Evolutionary conservation across 495 filamentous ascomycete genomes (phyloP), one percentile per base, ranked within the genome.

Genomic region (Trichocladium antarcticum): DNA sequence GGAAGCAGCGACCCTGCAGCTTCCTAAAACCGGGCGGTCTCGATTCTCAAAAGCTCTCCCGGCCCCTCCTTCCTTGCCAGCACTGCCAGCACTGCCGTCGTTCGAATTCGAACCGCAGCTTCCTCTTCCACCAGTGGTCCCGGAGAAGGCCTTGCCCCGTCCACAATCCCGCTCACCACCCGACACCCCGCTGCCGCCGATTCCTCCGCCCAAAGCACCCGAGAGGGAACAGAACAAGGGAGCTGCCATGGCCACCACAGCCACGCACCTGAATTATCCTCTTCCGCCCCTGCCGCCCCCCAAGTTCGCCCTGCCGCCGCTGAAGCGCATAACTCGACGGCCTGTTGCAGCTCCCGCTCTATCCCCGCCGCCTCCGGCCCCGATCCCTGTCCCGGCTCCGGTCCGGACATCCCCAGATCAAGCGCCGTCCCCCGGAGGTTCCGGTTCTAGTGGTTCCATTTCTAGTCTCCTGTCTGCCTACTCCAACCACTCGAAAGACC

Each of bases 401-500:
- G 27, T 41, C 10, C 44, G 49, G 43, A 46, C 49, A 4, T 50
- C 49, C 8, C 45, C 58, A 20, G 31, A 45, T 7, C 48, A 48
- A n/a, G 20, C 19, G 37, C 57, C 52, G 11, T 67, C 66, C 10
- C 64, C 66, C n/a, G n/a, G n/a, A n/a, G 0, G 57, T 47, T 8
- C 3, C 3, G 4, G 24, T 27, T 27, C 24, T 27, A 27, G 24
- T 0, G 57, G 41, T 4, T 74, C 71, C n/a, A 55, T 73, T 50
- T 71, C 65, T 9, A 72, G 69, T 51, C 44, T 74, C 5, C 38
- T 73, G 20, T 72, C 67, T 16, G 71, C 71, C 6, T 72, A 74
- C 56, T 67, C 68, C 28, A 56, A 66, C 46, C 63, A 61, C 42
- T 64, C 68, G 10, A 57, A 59, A 6, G 66, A 69, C 28, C 62